phyloP scores from a whole-genome alignment of 768 basidiomycete genomes.

The Leucosporidium scottii region DNA sequence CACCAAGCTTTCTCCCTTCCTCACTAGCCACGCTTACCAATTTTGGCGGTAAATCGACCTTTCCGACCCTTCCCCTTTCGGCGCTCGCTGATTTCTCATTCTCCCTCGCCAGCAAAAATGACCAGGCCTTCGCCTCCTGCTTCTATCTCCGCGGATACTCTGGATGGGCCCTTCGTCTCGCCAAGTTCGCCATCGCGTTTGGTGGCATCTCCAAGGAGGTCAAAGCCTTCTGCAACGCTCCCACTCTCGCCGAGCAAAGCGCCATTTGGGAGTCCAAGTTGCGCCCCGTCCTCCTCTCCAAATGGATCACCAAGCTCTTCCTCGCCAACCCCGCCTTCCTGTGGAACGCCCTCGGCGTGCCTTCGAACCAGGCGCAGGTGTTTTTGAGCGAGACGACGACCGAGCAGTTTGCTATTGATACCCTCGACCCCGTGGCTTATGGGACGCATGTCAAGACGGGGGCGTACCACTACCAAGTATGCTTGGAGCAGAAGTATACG shows the following conservation, averaged over 20 bases:
- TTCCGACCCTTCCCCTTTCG: conserved; percentile 53
- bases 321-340: conserved; percentile 45
- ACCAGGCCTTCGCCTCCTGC: conserved; percentile 46
- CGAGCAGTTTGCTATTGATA: conserved; percentile 44
- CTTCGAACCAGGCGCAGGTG: conserved; percentile 47
- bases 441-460: conserved; percentile 50
- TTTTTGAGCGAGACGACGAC: conserved; percentile 37
- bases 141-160: conserved; percentile 63
- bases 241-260: conserved; percentile 55
- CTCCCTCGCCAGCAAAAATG: conserved; percentile 45
- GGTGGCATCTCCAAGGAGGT: conserved; percentile 56
- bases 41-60: conserved; percentile 62
- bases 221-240: conserved; percentile 51
- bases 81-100: conserved; percentile 51
- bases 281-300: conserved; percentile 56
- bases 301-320: conserved; percentile 37
- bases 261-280: conserved; percentile 57
- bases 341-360: conserved; percentile 46
- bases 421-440: conserved; percentile 44
- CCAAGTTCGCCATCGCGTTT: conserved; percentile 54
- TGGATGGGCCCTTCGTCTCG: conserved; percentile 47
- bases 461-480: conserved; percentile 57
- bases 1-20: conserved; percentile 55
- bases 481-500: conserved; percentile 24
- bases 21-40: conserved; percentile 66